A percentile compares a stretch with the other conserved stretches of the same genome.
Evolutionary conservation across 345 rosid species (phyloP).

Genomic region (Corymbia maculata): DNA sequence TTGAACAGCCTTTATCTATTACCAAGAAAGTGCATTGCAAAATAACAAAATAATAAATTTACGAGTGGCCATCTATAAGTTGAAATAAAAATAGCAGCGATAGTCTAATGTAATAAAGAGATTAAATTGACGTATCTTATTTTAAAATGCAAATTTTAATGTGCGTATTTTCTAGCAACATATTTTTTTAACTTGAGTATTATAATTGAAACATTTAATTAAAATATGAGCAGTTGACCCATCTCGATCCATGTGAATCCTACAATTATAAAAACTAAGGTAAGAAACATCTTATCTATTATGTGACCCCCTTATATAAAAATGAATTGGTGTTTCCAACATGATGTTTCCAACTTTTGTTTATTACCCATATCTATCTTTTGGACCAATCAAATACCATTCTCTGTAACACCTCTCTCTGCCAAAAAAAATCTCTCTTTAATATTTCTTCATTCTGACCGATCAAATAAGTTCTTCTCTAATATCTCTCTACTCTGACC

Average conservation of each 20-base stretch:
- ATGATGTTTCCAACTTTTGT: neutral
- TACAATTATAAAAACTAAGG: neutral
- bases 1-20: neutral
- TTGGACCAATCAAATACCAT: neutral
- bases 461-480: neutral
- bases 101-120: neutral
- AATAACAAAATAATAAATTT: neutral
- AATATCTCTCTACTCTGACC: neutral
- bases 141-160: neutral
- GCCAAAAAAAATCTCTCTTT: neutral
- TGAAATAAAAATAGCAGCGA: neutral
- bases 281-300: neutral
- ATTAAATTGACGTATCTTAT: neutral
- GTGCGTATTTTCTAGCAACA: neutral
- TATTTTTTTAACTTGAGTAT: neutral
- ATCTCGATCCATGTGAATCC: neutral
- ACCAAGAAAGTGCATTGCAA: neutral
- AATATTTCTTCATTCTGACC: neutral
- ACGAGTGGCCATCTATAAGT: neutral
- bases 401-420: neutral
- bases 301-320: neutral
- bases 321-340: neutral
- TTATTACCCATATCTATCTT: neutral
- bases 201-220: neutral
- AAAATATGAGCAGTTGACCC: neutral